These are phyloP conservation scores for Yamadazyma triangularis DNA, from an alignment of 1,139 yeast genomes.

Conservation along the genomic window DNA sequence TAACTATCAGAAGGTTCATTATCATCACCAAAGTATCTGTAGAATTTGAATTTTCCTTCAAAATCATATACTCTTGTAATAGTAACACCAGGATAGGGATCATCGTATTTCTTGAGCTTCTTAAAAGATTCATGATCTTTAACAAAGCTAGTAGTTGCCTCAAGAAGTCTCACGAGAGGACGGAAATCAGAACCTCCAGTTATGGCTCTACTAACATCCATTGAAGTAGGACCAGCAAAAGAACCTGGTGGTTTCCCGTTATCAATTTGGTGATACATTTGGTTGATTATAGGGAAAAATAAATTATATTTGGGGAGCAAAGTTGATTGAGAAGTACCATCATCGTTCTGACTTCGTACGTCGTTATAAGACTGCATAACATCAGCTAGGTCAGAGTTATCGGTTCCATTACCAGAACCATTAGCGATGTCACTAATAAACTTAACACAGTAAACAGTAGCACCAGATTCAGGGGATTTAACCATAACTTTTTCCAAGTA, in stretches of 20 bases:
- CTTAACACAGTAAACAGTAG: conserved; percentile 55
- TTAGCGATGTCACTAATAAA: conserved; percentile 51
- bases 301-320: conserved; percentile 38
- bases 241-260: too few species aligned
- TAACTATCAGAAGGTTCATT: too few species aligned
- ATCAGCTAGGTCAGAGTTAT: too few species aligned
- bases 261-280: conserved; percentile 50
- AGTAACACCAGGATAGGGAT: conserved; percentile 20
- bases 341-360: too few species aligned
- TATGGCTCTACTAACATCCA: conserved; percentile 43
- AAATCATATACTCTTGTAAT: conserved; percentile 66
- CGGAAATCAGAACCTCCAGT: conserved; percentile 54
- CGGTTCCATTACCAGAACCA: too few species aligned
- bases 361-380: too few species aligned
- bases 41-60: conserved; percentile 69
- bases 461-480: conserved; percentile 17
- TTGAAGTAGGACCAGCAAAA: conserved; percentile 51
- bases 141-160: conserved; percentile 34
- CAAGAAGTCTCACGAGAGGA: conserved; percentile 48
- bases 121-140: conserved; percentile 21
- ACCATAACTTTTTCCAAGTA: conserved; percentile 57
- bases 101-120: conserved; percentile 19
- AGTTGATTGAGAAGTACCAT: too few species aligned
- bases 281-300: conserved; percentile 60
- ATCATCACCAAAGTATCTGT: conserved; percentile 49